phyloP scores from a whole-genome alignment of 345 rosid genomes.

The Bruguiera gymnorhiza region DNA sequence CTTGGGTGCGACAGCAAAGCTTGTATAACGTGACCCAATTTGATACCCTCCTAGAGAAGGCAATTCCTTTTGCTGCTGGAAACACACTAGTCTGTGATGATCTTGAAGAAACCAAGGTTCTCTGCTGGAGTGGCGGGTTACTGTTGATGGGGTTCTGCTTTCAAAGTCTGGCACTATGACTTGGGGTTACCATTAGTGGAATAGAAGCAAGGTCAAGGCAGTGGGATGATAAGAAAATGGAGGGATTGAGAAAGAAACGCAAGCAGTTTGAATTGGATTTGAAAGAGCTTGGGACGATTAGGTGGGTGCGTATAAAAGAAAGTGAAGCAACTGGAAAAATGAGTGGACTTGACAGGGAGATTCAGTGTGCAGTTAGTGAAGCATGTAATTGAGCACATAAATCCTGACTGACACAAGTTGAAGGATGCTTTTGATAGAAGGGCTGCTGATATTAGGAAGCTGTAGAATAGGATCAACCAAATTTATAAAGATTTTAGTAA shows the following conservation, averaged over 20 bases:
- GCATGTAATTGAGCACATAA: slow-evolving; percentile 57
- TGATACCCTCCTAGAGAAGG: slow-evolving; percentile 83
- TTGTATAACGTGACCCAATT: slow-evolving; percentile 90
- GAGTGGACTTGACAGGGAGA: slow-evolving; percentile 93
- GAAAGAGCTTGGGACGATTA: slow-evolving; percentile 80
- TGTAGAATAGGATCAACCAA: slow-evolving; percentile 78
- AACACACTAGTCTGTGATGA: slow-evolving; percentile 91
- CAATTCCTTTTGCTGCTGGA: slow-evolving; percentile 89
- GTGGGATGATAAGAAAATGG: slow-evolving; percentile 94
- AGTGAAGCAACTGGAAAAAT: slow-evolving; percentile 89
- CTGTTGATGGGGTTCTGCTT: slow-evolving; percentile 88
- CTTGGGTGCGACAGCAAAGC: slow-evolving; percentile 77
- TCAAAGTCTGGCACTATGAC: slow-evolving; percentile 98
- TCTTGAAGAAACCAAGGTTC: slow-evolving; percentile 89
- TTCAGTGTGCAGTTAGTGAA: slow-evolving; percentile 88
- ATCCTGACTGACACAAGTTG: slow-evolving; percentile 70
- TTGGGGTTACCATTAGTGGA: slow-evolving; percentile 97
- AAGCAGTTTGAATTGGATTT: slow-evolving; percentile 72
- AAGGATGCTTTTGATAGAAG: slow-evolving; percentile 59
- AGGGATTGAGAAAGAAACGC: slow-evolving; percentile 69
- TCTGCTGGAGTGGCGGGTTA: slow-evolving; percentile 91
- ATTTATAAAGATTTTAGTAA: slow-evolving; percentile 73
- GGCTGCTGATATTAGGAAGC: slow-evolving; percentile 56
- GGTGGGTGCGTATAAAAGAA: slow-evolving; percentile 89
- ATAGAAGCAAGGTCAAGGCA: slow-evolving; percentile 96